Evolutionary conservation across 345 rosid genomes (phyloP).

Genomic region (Eucalyptus paniculata): DNA sequence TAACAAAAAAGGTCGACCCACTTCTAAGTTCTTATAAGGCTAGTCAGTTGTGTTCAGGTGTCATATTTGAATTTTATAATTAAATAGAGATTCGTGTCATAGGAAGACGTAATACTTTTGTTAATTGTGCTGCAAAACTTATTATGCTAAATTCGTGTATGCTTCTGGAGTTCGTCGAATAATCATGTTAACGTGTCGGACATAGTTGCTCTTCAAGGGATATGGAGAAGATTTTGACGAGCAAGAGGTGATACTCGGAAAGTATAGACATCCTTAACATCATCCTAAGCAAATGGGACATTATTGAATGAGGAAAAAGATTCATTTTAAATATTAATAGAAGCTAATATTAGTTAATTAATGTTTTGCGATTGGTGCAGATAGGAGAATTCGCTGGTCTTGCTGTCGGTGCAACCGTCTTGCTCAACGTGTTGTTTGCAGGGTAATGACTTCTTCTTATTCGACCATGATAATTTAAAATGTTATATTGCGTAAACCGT

Average conservation of each 20-base stretch:
- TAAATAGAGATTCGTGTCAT: rapidly evolving
- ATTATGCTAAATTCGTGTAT: too few relatives aligned
- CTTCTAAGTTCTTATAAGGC: background rate
- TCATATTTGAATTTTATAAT: too few relatives aligned
- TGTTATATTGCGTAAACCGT: too few relatives aligned
- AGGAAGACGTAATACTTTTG: rapidly evolving
- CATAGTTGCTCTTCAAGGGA: background rate
- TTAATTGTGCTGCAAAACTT: too few relatives aligned
- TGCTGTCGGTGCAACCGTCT: conserved; percentile 36
- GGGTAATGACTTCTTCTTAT: conserved; percentile 9
- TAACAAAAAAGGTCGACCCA: background rate
- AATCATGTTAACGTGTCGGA: background rate
- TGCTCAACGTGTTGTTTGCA: conserved; percentile 30
- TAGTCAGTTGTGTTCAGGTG: rapidly evolving
- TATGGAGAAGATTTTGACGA: background rate
- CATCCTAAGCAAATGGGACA: too few relatives aligned
- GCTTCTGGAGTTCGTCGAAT: background rate
- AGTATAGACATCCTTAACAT: too few relatives aligned
- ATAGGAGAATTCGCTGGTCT: conserved; percentile 30
- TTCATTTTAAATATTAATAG: too few relatives aligned
- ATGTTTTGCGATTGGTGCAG: background rate
- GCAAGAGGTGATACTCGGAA: background rate
- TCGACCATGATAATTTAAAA: background rate
- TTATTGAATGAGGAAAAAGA: too few relatives aligned
- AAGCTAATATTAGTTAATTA: background rate